These are phyloP conservation scores for Exophiala sp. DNA, from an alignment of 2,329 filamentous ascomycete genomes.

Conservation along the genomic window DNA sequence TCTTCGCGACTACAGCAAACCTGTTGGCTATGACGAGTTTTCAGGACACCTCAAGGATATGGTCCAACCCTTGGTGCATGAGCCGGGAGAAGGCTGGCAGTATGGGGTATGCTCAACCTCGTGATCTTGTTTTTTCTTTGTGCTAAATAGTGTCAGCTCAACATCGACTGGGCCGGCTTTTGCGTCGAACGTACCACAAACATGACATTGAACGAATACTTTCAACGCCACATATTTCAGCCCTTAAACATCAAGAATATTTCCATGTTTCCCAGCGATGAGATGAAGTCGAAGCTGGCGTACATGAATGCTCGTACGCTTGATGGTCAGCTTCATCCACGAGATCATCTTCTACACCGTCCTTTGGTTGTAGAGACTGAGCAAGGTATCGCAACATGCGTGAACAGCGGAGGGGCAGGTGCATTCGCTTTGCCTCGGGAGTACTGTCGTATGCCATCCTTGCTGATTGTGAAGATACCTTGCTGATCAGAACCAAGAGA, in stretches of 20 bases:
- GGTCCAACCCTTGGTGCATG: slow-evolving; percentile 54
- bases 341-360: slow-evolving; percentile 51
- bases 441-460: slow-evolving; percentile 50
- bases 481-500: slow-evolving; percentile 41
- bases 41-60: slow-evolving; percentile 52
- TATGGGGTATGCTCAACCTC: slow-evolving; percentile 52
- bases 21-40: slow-evolving; percentile 58
- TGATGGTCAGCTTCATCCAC: slow-evolving; percentile 39
- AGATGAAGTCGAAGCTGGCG: slow-evolving; percentile 55
- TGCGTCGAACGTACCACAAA: slow-evolving; percentile 46
- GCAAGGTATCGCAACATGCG: slow-evolving; percentile 43
- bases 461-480: background rate
- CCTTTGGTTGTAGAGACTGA: slow-evolving; percentile 44
- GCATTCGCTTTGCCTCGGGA: slow-evolving; percentile 59
- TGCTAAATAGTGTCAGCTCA: slow-evolving; percentile 39
- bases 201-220: slow-evolving; percentile 46
- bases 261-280: slow-evolving; percentile 54
- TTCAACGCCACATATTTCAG: slow-evolving; percentile 47
- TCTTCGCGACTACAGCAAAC: slow-evolving; percentile 38
- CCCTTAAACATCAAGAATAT: slow-evolving; percentile 50
- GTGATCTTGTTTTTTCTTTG: slow-evolving; percentile 28
- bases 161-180: slow-evolving; percentile 54
- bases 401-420: slow-evolving; percentile 62
- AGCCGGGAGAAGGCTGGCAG: slow-evolving; percentile 61
- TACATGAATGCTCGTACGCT: slow-evolving; percentile 54